Percentiles rank a stretch among this genome's conserved stretches.
Conservation (phyloP, 1,139 yeast species). For the Hyphopichia burtonii region DNA sequence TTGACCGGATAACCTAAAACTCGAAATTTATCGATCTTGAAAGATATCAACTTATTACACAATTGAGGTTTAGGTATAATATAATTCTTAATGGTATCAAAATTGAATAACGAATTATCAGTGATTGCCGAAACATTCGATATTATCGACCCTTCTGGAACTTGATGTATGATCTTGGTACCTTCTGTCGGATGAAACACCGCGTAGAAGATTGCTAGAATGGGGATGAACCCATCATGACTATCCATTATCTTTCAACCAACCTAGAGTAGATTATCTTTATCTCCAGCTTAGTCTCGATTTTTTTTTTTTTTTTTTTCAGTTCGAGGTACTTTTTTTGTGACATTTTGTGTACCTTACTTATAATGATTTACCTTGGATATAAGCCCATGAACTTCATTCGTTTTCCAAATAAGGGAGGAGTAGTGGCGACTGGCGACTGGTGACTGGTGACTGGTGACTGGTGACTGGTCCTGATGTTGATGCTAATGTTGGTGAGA, state of each 20-base stretch:
- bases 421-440: too few relatives aligned
- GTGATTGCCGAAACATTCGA: slow-evolving; percentile 5
- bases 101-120: slow-evolving; percentile 58
- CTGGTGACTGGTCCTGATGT: too few relatives aligned
- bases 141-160: slow-evolving; percentile 62
- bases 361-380: too few relatives aligned
- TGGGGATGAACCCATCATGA: slow-evolving; percentile 73
- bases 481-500: too few relatives aligned
- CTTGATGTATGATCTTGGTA: slow-evolving; percentile 89
- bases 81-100: slow-evolving; percentile 84
- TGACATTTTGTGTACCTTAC: too few relatives aligned
- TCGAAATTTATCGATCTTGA: slow-evolving; percentile 68
- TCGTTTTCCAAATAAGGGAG: too few relatives aligned
- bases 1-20: slow-evolving; percentile 92
- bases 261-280: not conserved
- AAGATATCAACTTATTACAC: slow-evolving; percentile 76
- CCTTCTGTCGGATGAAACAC: slow-evolving; percentile 96
- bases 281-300: too few relatives aligned
- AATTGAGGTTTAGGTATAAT: slow-evolving; percentile 91
- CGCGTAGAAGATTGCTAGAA: slow-evolving; percentile 82
- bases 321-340: too few relatives aligned
- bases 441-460: too few relatives aligned
- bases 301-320: not conserved
- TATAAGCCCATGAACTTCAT: too few relatives aligned
- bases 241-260: slow-evolving; percentile 25